Percentiles rank a stretch among this genome's conserved stretches.
Conservation (phyloP, 1,284 basidiomycete genomes). For the Ganoderma resinaceum region DNA sequence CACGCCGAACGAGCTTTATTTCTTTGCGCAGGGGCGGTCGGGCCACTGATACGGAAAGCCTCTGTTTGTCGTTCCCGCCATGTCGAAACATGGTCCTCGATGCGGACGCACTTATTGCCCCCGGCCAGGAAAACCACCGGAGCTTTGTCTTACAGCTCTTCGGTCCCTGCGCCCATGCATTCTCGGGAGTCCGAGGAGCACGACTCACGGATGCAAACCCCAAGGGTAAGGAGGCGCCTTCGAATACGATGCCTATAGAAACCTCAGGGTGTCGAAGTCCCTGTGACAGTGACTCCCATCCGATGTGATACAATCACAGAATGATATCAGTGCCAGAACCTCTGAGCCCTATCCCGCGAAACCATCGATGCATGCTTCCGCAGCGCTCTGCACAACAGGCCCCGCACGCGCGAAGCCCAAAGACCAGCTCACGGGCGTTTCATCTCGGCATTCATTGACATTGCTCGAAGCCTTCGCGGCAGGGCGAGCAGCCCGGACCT, state of each 20-base stretch:
- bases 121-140: constrained; percentile 1
- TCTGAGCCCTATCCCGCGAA: background rate
- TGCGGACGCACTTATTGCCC: background rate
- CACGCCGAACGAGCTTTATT: background rate
- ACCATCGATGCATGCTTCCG: background rate
- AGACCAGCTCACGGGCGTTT: background rate
- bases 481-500: background rate
- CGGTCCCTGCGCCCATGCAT: background rate
- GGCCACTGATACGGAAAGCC: background rate
- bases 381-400: background rate
- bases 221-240: background rate
- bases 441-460: constrained; percentile 1
- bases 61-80: background rate
- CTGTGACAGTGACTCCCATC: too few species aligned
- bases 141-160: constrained; percentile 1
- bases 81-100: background rate
- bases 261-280: background rate
- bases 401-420: background rate
- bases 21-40: background rate
- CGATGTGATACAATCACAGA: background rate
- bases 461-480: background rate
- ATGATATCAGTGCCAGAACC: background rate
- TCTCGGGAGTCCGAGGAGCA: background rate
- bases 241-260: background rate
- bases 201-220: background rate